Percentiles rank a stretch among this genome's conserved stretches.
Evolutionary conservation across 139 green algal genomes (phyloP).

Genomic region (Coelastrella sp.): DNA sequence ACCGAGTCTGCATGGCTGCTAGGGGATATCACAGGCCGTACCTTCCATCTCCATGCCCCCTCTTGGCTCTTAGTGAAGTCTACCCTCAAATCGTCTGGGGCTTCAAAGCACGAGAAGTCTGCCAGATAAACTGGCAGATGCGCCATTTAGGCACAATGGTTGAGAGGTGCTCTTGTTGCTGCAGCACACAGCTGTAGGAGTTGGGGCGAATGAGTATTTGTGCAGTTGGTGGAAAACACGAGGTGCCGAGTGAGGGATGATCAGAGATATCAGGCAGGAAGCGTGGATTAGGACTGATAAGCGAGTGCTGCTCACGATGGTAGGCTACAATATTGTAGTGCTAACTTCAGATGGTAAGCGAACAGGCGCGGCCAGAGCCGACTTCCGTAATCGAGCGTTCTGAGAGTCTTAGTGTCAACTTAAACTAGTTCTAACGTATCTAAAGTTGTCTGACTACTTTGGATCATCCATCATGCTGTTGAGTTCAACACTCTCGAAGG

Average conservation of each 20-base stretch:
- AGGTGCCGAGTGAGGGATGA: not conserved
- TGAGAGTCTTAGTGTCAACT: not conserved
- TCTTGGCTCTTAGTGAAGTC: constrained; percentile 41
- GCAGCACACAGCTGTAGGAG: not conserved
- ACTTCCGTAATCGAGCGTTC: not conserved
- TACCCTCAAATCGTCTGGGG: constrained; percentile 45
- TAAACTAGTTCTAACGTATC: too few species aligned
- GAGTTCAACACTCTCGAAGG: not conserved
- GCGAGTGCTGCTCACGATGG: not conserved
- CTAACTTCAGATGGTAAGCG: not conserved
- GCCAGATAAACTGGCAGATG: constrained; percentile 42
- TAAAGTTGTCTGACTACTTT: too few species aligned
- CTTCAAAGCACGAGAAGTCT: constrained; percentile 51
- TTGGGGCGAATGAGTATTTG: not conserved
- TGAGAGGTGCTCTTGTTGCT: not conserved
- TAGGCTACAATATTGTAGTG: not conserved
- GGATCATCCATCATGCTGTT: not conserved
- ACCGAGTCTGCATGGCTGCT: too few species aligned
- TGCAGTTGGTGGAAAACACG: not conserved
- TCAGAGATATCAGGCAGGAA: not conserved
- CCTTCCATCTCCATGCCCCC: constrained; percentile 39
- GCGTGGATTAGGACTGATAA: not conserved
- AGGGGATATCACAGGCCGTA: not conserved
- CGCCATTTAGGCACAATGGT: not conserved
- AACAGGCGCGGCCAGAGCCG: not conserved